Evolutionary conservation across 2,329 filamentous ascomycete genomes (phyloP).

Genomic region (Juglanconis juglandina): DNA sequence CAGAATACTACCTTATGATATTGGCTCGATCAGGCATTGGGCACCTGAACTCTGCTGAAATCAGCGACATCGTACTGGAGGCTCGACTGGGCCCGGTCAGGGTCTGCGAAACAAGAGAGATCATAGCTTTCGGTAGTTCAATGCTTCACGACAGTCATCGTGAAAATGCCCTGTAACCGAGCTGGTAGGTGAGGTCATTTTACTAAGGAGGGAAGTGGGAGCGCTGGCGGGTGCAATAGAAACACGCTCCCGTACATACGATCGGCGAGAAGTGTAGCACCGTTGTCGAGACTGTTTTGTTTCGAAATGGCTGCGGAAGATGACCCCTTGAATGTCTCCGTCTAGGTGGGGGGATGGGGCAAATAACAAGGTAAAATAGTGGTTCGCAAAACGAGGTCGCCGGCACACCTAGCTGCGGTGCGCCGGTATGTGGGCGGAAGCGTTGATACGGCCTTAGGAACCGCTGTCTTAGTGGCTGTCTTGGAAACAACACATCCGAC

Average conservation of each 20-base stretch:
- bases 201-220: neutral
- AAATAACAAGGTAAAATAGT: neutral
- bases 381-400: neutral
- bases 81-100: too few species aligned
- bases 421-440: neutral
- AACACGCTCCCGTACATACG: neutral
- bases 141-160: neutral
- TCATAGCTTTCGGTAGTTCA: too few species aligned
- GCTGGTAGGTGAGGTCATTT: too few species aligned
- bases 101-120: too few species aligned
- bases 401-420: neutral
- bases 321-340: neutral
- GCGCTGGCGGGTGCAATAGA: neutral
- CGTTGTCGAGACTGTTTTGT: conserved; percentile 7
- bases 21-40: too few species aligned
- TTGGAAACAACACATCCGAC: neutral
- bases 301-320: neutral
- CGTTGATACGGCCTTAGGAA: neutral
- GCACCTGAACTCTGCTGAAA: too few species aligned
- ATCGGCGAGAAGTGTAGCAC: conserved; percentile 5
- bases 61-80: too few species aligned
- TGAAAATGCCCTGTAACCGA: too few species aligned
- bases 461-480: neutral
- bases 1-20: neutral
- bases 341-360: neutral